These are phyloP conservation scores for Parastagonospora nodorum DNA, from an alignment of 2,329 filamentous ascomycete genomes.

Conservation along the genomic window DNA sequence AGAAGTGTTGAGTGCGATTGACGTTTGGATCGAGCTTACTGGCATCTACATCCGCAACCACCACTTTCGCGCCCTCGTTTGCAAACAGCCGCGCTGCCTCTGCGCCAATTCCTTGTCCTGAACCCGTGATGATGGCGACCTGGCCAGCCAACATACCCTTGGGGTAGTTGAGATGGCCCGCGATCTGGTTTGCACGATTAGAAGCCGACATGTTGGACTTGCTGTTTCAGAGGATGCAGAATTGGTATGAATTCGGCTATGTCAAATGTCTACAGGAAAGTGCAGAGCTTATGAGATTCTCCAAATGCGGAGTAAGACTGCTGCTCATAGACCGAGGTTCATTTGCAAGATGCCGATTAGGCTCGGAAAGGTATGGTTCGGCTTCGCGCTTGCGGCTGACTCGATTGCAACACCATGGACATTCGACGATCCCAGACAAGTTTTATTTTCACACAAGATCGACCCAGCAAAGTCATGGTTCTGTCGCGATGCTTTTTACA, in stretches of 20 bases:
- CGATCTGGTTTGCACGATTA: constrained; percentile 69
- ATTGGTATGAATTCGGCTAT: background rate
- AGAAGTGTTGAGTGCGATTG: constrained; percentile 5
- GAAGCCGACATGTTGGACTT: constrained; percentile 16
- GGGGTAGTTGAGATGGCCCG: constrained; percentile 80
- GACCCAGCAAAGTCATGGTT: too few relatives aligned
- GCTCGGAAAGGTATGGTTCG: background rate
- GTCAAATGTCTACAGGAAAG: background rate
- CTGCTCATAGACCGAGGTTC: background rate
- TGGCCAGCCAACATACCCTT: constrained; percentile 78
- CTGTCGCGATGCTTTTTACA: too few relatives aligned
- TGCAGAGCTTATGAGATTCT: background rate
- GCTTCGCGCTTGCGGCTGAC: too few relatives aligned
- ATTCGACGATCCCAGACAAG: too few relatives aligned
- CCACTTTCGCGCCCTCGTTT: constrained; percentile 83
- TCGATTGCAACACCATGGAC: too few relatives aligned
- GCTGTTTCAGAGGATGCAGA: background rate
- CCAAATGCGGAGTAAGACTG: background rate
- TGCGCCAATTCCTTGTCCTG: constrained; percentile 85
- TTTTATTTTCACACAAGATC: too few relatives aligned
- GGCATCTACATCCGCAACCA: constrained; percentile 82
- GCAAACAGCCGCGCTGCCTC: constrained; percentile 82
- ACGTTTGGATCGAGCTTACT: constrained; percentile 48
- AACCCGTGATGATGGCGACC: constrained; percentile 85
- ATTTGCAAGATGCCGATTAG: background rate